A percentile compares a stretch with the other conserved stretches of the same genome.
Conservation (phyloP, 495 filamentous ascomycete species). For the Acidiella bohemica region DNA sequence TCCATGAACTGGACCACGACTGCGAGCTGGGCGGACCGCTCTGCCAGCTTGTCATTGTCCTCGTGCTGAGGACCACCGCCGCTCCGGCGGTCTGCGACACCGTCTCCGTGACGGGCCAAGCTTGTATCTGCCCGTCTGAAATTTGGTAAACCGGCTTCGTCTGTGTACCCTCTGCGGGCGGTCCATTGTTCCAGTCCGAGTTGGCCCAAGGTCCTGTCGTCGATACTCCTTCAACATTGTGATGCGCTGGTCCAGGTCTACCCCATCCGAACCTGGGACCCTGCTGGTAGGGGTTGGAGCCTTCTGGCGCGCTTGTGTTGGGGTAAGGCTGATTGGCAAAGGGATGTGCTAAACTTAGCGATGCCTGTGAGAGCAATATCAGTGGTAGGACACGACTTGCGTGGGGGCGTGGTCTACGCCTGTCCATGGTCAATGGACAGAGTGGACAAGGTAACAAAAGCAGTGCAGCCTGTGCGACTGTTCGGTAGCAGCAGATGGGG, state of each 20-base stretch:
- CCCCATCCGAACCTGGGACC: too few species aligned
- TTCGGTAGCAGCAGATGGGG: too few species aligned
- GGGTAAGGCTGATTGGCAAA: background rate
- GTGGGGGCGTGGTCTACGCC: background rate
- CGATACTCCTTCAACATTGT: background rate
- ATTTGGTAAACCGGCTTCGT: slow-evolving; percentile 3
- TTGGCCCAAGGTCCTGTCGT: background rate
- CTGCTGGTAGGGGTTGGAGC: background rate
- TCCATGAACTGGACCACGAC: too few species aligned
- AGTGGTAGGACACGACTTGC: slow-evolving; percentile 11
- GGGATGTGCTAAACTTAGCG: slow-evolving; percentile 10
- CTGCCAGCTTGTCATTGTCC: too few species aligned
- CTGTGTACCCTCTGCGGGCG: background rate
- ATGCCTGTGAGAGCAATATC: slow-evolving; percentile 11
- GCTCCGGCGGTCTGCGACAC: background rate
- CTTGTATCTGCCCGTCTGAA: slow-evolving; percentile 3
- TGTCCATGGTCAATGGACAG: slow-evolving; percentile 1
- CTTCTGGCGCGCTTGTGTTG: background rate
- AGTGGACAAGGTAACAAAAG: background rate
- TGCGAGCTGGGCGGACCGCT: too few species aligned
- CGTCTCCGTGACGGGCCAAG: background rate
- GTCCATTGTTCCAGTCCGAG: too few species aligned
- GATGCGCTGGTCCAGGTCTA: background rate
- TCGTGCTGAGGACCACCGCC: background rate
- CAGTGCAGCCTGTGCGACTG: too few species aligned